A percentile compares a stretch with the other conserved stretches of the same genome.
Conservation (phyloP, 2,329 filamentous ascomycete genomes). For the Ambrosiella beaveri region DNA sequence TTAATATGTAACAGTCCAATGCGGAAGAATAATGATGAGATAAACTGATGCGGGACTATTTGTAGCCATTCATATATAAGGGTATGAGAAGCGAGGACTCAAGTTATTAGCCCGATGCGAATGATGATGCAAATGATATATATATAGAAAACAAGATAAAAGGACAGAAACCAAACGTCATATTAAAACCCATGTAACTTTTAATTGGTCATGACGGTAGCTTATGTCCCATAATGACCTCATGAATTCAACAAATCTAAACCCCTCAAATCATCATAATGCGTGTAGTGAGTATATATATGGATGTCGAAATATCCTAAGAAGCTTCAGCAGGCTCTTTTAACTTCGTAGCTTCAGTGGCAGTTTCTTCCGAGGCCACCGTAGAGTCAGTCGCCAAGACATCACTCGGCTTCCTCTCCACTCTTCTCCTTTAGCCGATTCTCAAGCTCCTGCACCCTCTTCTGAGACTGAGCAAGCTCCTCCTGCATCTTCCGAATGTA, state of each 20-base stretch:
- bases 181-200: not conserved
- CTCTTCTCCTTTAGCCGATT: constrained; percentile 29
- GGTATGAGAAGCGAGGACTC: not conserved
- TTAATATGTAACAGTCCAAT: too few species aligned
- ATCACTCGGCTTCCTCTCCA: not conserved
- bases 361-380: too few species aligned
- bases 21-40: too few species aligned
- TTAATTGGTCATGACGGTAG: not conserved
- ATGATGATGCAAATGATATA: not conserved
- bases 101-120: not conserved
- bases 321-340: too few species aligned
- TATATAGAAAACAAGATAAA: constrained; percentile 4
- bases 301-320: too few species aligned
- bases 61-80: too few species aligned
- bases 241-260: too few species aligned
- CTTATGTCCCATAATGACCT: too few species aligned
- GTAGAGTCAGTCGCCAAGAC: not conserved
- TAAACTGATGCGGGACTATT: too few species aligned
- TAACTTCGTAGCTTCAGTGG: too few species aligned
- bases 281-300: too few species aligned
- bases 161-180: not conserved
- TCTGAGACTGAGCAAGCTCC: constrained; percentile 49
- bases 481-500: constrained; percentile 77
- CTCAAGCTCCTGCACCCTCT: constrained; percentile 46
- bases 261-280: too few species aligned